Evolutionary conservation across 345 rosid genomes (phyloP), one percentile per base, ranked within the genome.

Genomic region (Lumnitzera racemosa): DNA sequence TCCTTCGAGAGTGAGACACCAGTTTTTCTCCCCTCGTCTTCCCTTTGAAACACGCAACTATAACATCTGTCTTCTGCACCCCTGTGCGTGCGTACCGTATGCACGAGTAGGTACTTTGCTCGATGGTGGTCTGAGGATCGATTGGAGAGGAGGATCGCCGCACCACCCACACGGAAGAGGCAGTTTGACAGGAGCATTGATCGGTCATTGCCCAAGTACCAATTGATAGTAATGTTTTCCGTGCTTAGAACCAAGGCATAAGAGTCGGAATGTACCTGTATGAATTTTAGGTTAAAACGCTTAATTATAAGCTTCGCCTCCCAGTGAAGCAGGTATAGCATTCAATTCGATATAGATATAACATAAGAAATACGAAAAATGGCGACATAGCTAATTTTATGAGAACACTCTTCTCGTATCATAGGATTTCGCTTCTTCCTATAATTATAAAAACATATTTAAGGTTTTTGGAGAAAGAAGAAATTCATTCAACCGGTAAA

Each of bases 101-200:
- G 54, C 11, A 51, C 54, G 8, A 51, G 24, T n/a, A 4, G 15
- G n/a, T 51, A 51, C 54, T 51, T 51, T 16, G 54, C 54, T 0
- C n/a, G 1, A 51, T 24, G 54, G 5, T 11, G 24, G 8, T 51
- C 54, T 8, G 54, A 51, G 11, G 11, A 24, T 15, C 54, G 54
- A 24, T 51, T 51, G 23, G 54, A 11, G 16, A 51, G 24, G 16
- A 51, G 54, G 14, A 51, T 24, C 5, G 54, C 54, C 0, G 54
- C 54, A 1, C 54, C 54, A 10, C 54, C 54, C 54, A 51, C 14
- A 7, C 54, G 54, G n/a, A 51, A 51, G 54, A 51, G 54, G 54
- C 54, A 51, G 24, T 51, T 51, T 24, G 54, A 11, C 15, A 51
- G 23, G 54, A 51, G 54, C 54, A 51, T 51, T 4, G 54, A 51